Base-by-base conservation (phyloP, 441 rosid species). In the Eutrema salsugineum region DNA sequence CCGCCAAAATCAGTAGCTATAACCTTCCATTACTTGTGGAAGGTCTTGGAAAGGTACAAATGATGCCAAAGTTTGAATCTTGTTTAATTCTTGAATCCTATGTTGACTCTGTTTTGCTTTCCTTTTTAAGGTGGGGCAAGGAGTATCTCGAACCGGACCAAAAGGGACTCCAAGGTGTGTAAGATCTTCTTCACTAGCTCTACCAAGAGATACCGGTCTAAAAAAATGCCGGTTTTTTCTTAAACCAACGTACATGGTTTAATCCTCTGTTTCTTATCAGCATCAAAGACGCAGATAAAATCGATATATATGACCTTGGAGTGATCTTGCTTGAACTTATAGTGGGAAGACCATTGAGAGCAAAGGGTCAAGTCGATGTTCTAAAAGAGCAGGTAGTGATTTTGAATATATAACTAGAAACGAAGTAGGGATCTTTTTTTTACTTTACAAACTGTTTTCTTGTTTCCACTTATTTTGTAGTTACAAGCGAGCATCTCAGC, bases 271-370 rank as follows among this genome's bases (percentile, higher is more conserved):
- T 69, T 40, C 64, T 76, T 44, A 49, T 63, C 81, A 90, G 94
- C 66, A 46, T 10, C 17, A 77, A 70, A 40, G 77, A 76, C 28
- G 89, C 82, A 51, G 87, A 85, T 60, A 89, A 84, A 77, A 66
- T 50, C 8, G 97, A 95, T 49, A 75, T 96, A 15, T 85, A 85
- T 61, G 88, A 90, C 77, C 89, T 93, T 50, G 98, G 99, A 71
- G 84, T 87, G 66, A 93, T 96, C 72, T 81, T 96, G 77, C 90
- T 91, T 1, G 99, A 96, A 80, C 83, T 88, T 62, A 85, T 96
- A 66, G 83, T 82, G 22, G 97, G 98, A 54, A 86, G 83, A 71
- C 87, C 89, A 50, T 12, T 89, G 75, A 81, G 77, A 48, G 72
- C 89, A 63, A 76, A 35, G 77, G 80, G 56, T 60, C 94, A 89